A percentile compares a stretch with the other conserved stretches of the same genome.
phyloP scores from a whole-genome alignment of 768 basidiomycete species.

The Termitomyces sp. region DNA sequence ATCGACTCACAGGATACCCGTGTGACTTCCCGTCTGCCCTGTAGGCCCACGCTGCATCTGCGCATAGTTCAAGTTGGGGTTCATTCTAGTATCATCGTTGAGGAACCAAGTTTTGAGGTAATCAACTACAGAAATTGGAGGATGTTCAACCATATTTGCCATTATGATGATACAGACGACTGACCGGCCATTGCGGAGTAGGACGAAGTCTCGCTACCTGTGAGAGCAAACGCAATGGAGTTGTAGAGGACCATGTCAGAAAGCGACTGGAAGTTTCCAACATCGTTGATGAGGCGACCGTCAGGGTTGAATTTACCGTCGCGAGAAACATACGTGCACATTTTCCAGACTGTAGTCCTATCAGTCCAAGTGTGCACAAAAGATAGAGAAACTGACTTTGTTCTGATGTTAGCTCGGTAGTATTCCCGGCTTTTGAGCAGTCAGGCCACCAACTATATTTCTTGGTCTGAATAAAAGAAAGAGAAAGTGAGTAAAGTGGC shows the following conservation, averaged over 20 bases:
- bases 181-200: conserved; percentile 39
- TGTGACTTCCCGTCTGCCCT: conserved; percentile 37
- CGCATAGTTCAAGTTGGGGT: conserved; percentile 55
- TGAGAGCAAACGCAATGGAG: conserved; percentile 47
- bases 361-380: background rate
- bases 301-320: conserved; percentile 69
- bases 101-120: conserved; percentile 58
- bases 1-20: conserved; percentile 45
- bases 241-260: conserved; percentile 61
- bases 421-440: conserved; percentile 53
- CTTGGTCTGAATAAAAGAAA: background rate
- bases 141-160: background rate
- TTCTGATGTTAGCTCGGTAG: conserved; percentile 46
- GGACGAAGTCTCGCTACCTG: conserved; percentile 24
- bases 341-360: conserved; percentile 42
- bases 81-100: conserved; percentile 52
- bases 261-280: conserved; percentile 47
- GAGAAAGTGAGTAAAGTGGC: conserved; percentile 14
- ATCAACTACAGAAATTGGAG: conserved; percentile 21
- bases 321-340: conserved; percentile 47
- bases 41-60: conserved; percentile 42
- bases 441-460: conserved; percentile 54
- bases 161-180: conserved; percentile 11
- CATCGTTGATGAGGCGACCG: conserved; percentile 47
- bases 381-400: conserved; percentile 30